Evolutionary conservation across 352 stramenopile species (phyloP).

Genomic region (Peronospora farinosa): DNA sequence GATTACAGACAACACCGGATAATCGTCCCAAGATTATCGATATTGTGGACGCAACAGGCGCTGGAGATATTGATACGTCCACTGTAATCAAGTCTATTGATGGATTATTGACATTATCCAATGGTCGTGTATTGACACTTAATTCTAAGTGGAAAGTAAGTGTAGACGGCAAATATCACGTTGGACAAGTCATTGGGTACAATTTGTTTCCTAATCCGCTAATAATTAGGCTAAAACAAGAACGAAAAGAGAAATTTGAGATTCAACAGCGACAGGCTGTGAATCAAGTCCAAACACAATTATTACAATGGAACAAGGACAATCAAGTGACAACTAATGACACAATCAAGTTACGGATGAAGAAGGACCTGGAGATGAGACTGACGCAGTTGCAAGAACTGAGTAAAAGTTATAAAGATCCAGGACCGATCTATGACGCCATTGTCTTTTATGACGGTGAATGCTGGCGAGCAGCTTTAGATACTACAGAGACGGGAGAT

Average conservation of each 20-base stretch:
- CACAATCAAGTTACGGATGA: slow-evolving; percentile 34
- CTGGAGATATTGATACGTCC: slow-evolving; percentile 90
- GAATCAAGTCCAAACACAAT: slow-evolving; percentile 56
- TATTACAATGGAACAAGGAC: slow-evolving; percentile 47
- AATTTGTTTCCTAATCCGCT: slow-evolving; percentile 85
- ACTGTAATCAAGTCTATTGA: slow-evolving; percentile 48
- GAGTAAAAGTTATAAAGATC: slow-evolving; percentile 79
- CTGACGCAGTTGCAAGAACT: slow-evolving; percentile 67
- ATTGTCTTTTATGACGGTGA: slow-evolving; percentile 86
- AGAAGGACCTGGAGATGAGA: slow-evolving; percentile 81
- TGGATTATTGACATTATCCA: slow-evolving; percentile 35
- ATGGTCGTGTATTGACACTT: slow-evolving; percentile 59
- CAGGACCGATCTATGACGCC: slow-evolving; percentile 89
- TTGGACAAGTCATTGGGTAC: slow-evolving; percentile 81
- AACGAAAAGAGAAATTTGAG: slow-evolving; percentile 81
- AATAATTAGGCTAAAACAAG: slow-evolving; percentile 65
- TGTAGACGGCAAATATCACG: slow-evolving; percentile 58
- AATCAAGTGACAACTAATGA: slow-evolving; percentile 71
- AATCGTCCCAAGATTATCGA: slow-evolving; percentile 91
- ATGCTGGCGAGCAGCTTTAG: slow-evolving; percentile 80
- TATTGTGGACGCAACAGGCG: slow-evolving; percentile 91
- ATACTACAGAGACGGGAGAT: slow-evolving; percentile 81
- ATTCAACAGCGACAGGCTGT: slow-evolving; percentile 52
- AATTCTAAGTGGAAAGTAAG: slow-evolving; percentile 62
- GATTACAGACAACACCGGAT: slow-evolving; percentile 80